A percentile compares a stretch with the other conserved stretches of the same genome.
phyloP scores from a whole-genome alignment of 2,329 filamentous ascomycete genomes.

The Xylaria sp. region DNA sequence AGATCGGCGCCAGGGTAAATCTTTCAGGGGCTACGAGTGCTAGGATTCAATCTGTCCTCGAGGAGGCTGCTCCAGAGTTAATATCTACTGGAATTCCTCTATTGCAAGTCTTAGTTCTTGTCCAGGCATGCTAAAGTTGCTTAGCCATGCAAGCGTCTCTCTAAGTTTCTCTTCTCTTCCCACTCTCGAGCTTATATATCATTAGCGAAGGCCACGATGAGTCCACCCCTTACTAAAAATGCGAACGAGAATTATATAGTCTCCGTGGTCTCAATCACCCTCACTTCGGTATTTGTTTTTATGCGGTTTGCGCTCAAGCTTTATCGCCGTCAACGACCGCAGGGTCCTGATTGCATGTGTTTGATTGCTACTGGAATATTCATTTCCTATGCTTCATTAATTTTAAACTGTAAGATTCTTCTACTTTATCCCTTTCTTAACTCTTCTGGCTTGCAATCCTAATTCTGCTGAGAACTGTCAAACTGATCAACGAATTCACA shows the following conservation, averaged over 20 bases:
- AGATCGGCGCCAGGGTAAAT: background rate
- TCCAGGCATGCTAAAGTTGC: background rate
- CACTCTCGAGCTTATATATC: background rate
- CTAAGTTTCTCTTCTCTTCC: background rate
- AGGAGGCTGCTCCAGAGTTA: background rate
- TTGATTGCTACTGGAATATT: constrained; percentile 16
- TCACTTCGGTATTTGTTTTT: constrained; percentile 16
- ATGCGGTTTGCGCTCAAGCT: constrained; percentile 18
- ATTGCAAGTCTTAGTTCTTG: background rate
- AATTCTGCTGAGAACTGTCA: background rate
- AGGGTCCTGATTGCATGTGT: constrained; percentile 26
- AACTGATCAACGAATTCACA: background rate
- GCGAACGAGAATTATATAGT: constrained; percentile 15
- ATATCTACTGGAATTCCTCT: background rate
- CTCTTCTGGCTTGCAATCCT: background rate
- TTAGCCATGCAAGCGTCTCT: background rate
- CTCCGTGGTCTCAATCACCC: constrained; percentile 9
- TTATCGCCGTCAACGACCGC: background rate
- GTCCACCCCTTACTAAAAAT: constrained; percentile 10
- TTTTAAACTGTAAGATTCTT: constrained; percentile 18
- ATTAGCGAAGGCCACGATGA: background rate
- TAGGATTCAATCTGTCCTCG: background rate
- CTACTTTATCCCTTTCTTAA: background rate
- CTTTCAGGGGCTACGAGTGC: background rate
- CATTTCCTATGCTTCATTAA: constrained; percentile 1